Conservation (phyloP, 257 asterid species). For the Eucommia ulmoides region DNA sequence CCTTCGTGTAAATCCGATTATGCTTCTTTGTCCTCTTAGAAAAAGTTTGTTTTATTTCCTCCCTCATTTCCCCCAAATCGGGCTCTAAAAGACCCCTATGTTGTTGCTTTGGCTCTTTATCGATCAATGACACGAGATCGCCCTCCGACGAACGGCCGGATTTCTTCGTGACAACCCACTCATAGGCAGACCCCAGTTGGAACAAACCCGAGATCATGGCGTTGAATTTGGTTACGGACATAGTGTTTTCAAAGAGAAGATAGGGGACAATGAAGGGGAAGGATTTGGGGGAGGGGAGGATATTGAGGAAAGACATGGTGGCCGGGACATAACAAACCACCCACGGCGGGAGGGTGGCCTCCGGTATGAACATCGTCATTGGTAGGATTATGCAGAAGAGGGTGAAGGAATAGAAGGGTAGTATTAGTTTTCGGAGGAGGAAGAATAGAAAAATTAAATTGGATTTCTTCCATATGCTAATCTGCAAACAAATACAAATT, state of each 20-base stretch:
- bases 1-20: slow-evolving; percentile 67
- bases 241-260: slow-evolving; percentile 79
- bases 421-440: slow-evolving; percentile 61
- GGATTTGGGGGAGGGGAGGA: slow-evolving; percentile 80
- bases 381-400: slow-evolving; percentile 88
- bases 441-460: slow-evolving; percentile 62
- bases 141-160: slow-evolving; percentile 82
- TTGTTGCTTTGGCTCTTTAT: slow-evolving; percentile 36
- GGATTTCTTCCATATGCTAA: slow-evolving; percentile 36
- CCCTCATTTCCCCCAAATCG: slow-evolving; percentile 44
- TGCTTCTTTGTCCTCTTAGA: slow-evolving; percentile 50
- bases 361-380: slow-evolving; percentile 88
- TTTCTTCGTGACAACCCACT: slow-evolving; percentile 93
- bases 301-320: slow-evolving; percentile 62
- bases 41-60: slow-evolving; percentile 33
- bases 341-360: slow-evolving; percentile 86
- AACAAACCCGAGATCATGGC: slow-evolving; percentile 92
- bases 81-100: slow-evolving; percentile 64
- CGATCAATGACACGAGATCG: slow-evolving; percentile 42
- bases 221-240: slow-evolving; percentile 93
- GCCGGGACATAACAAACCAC: slow-evolving; percentile 81
- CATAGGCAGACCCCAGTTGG: slow-evolving; percentile 87
- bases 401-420: slow-evolving; percentile 89
- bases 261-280: slow-evolving; percentile 92
- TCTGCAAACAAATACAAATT: too few species aligned